Conservation (phyloP, 2,329 filamentous ascomycete genomes). For the Tolypocladium capitatum region DNA sequence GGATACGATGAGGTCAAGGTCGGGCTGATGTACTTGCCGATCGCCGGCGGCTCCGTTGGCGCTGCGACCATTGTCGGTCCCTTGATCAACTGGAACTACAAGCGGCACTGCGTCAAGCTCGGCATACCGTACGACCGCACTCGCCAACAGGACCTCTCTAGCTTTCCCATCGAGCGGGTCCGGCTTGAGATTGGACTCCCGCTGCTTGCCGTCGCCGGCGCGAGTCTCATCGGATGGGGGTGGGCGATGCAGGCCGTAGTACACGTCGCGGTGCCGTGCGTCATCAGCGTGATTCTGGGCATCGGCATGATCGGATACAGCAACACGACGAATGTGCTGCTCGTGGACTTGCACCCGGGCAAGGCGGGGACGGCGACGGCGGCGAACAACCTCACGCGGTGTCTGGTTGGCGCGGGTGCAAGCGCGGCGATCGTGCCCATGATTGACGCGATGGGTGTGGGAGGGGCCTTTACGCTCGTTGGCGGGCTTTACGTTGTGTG, state of each 20-base stretch:
- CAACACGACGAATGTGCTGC: slow-evolving; percentile 36
- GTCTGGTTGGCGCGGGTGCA: slow-evolving; percentile 38
- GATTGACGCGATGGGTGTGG: slow-evolving; percentile 34
- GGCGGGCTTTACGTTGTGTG: slow-evolving; percentile 27
- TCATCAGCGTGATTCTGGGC: slow-evolving; percentile 33
- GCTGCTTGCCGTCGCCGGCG: slow-evolving; percentile 34
- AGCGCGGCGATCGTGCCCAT: slow-evolving; percentile 39
- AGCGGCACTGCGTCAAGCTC: slow-evolving; percentile 40
- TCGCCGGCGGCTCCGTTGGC: slow-evolving; percentile 34
- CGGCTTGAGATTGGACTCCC: slow-evolving; percentile 36
- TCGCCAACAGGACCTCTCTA: slow-evolving; percentile 33
- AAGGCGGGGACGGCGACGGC: slow-evolving; percentile 41
- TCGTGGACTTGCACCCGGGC: slow-evolving; percentile 42
- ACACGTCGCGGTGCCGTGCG: slow-evolving; percentile 30
- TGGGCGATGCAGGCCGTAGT: slow-evolving; percentile 33
- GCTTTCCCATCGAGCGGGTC: slow-evolving; percentile 38
- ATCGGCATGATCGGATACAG: slow-evolving; percentile 39
- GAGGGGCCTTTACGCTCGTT: slow-evolving; percentile 38
- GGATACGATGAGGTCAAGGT: slow-evolving; percentile 41
- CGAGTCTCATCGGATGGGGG: slow-evolving; percentile 35
- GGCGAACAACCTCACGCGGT: slow-evolving; percentile 42
- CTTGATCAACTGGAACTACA: slow-evolving; percentile 54
- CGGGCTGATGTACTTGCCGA: slow-evolving; percentile 39
- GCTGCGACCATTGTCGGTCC: slow-evolving; percentile 35
- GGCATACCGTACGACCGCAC: slow-evolving; percentile 40